These are phyloP conservation scores for Boletus vermiculosoides DNA, from an alignment of 768 basidiomycete species.

Conservation along the genomic window DNA sequence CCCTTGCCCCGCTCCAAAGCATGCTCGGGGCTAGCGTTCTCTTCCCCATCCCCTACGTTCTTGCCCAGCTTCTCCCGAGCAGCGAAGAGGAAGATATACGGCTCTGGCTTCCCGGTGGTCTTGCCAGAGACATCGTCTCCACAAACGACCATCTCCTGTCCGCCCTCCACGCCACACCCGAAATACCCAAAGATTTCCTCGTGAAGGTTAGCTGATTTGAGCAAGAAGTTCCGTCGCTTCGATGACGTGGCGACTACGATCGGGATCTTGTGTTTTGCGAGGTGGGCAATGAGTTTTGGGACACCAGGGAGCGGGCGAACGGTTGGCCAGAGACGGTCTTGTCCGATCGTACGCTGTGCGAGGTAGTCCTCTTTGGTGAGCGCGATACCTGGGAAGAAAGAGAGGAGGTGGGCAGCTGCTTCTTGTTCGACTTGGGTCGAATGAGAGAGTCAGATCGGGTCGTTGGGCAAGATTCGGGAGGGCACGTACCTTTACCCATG, in stretches of 20 bases:
- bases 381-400: slow-evolving; percentile 72
- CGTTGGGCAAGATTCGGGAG: not conserved
- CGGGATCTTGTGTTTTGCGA: slow-evolving; percentile 64
- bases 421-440: slow-evolving; percentile 54
- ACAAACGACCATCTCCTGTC: slow-evolving; percentile 60
- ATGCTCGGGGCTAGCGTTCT: slow-evolving; percentile 34
- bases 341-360: slow-evolving; percentile 49
- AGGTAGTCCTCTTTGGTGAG: slow-evolving; percentile 64
- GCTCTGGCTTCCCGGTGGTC: slow-evolving; percentile 72
- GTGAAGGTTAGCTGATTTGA: slow-evolving; percentile 64
- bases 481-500: slow-evolving; percentile 74
- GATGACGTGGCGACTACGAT: slow-evolving; percentile 84
- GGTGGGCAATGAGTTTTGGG: slow-evolving; percentile 63
- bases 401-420: slow-evolving; percentile 65
- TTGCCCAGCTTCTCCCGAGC: slow-evolving; percentile 58
- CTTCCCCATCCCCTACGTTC: slow-evolving; percentile 51
- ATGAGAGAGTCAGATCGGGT: not conserved
- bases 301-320: slow-evolving; percentile 75
- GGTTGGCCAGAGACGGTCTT: slow-evolving; percentile 67
- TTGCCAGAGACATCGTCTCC: slow-evolving; percentile 61
- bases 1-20: slow-evolving; percentile 55
- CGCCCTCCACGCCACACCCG: slow-evolving; percentile 19
- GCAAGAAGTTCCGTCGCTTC: slow-evolving; percentile 56
- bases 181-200: slow-evolving; percentile 50
- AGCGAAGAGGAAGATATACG: slow-evolving; percentile 78